phyloP scores from a whole-genome alignment of 2,329 filamentous ascomycete genomes.

The Gaeumannomyces sp. region DNA sequence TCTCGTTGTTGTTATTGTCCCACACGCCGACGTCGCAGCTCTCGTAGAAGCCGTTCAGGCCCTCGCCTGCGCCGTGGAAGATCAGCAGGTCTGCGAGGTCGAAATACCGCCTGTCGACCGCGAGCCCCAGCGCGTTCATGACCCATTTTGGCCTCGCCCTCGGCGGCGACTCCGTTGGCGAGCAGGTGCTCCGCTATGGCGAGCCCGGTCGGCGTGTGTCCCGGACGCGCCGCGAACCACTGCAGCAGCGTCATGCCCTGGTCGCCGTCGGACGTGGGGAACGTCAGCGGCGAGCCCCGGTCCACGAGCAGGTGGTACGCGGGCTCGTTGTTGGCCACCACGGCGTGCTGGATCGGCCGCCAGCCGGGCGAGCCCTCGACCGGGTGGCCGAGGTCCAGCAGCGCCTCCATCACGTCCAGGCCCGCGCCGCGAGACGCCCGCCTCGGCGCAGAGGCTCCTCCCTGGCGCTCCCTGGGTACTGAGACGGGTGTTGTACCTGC shows the following conservation, averaged over 20 bases:
- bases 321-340: constrained; percentile 9
- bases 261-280: not conserved
- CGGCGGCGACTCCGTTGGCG: not conserved
- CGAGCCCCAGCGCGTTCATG: constrained; percentile 9
- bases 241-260: constrained; percentile 9
- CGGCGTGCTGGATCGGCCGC: constrained; percentile 11
- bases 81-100: constrained; percentile 13
- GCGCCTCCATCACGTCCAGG: constrained; percentile 12
- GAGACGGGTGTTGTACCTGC: not conserved
- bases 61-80: constrained; percentile 7
- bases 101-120: constrained; percentile 10
- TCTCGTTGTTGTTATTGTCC: not conserved
- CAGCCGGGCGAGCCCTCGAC: constrained; percentile 10
- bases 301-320: constrained; percentile 9
- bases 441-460: constrained; percentile 12
- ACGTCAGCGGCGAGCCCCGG: constrained; percentile 1
- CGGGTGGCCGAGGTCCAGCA: constrained; percentile 13
- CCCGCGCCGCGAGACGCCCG: constrained; percentile 10
- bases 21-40: not conserved
- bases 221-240: constrained; percentile 8
- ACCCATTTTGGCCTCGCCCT: not conserved
- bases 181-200: constrained; percentile 11
- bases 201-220: constrained; percentile 6
- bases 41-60: constrained; percentile 8
- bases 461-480: constrained; percentile 4